Evolutionary conservation across 768 basidiomycete species (phyloP), one percentile per base, ranked within the genome.

Genomic region (Holtermannia corniformis): DNA sequence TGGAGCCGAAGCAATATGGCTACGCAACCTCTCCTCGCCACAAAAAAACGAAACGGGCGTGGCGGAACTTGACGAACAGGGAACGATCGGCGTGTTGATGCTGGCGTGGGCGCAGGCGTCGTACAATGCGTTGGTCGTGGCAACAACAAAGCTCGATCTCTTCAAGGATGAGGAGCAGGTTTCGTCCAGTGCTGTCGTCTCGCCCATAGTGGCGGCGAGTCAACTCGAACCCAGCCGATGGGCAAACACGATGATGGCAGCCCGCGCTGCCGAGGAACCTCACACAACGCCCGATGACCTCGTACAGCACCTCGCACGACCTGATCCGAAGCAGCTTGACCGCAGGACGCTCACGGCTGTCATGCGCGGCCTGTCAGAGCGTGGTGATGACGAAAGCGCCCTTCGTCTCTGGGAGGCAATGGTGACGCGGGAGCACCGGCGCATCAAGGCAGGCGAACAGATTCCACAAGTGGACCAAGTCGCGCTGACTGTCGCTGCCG

Each of bases 371-470:
- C 32, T 65, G 4, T 19, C 52, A 7, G 23, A 42, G 3, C 57
- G 60, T 5, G 49, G 55, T 1, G 54, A 62, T 43, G 46, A 44
- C 0, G 28, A 44, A 1, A 48, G 54, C 26, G 60, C 63, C 13
- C 60, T 58, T 60, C 52, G 49, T 10, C 48, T 65, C 12, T 65
- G 55, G 47, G 24, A 32, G 23, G 63, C 61, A 45, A 49, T 64
- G 14, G 54, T 58, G n/a, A 47, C 55, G 25, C 28, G 40, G n/a
- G 59, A 56, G 42, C 23, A 46, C 42, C 42, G 43, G 22, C 42
- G 46, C 23, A 14, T 40, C 16, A n/a, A 48, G n/a, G 48, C 27
- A 3, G 42, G 47, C 23, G 3, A 25, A 32, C 42, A 44, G 23
- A 56, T 56, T 5, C 12, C 42, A 4, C 59, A 51, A 23, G 52